These are phyloP conservation scores for Picochlorum sp. DNA, from an alignment of 139 green algal species.

Conservation along the genomic window DNA sequence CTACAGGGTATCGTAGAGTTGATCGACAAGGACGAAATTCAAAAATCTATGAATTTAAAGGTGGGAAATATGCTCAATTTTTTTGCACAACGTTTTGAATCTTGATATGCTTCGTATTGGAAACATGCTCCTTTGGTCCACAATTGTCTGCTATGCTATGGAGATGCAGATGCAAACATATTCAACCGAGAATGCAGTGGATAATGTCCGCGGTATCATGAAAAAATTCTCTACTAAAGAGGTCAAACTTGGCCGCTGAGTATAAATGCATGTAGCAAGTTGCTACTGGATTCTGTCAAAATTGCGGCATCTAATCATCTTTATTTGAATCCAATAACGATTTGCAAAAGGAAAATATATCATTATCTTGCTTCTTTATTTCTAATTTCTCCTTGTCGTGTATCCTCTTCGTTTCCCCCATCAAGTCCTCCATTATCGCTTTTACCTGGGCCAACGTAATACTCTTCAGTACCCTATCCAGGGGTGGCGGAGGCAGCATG, in stretches of 20 bases:
- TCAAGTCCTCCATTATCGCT: slow-evolving; percentile 33
- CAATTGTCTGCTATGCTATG: neutral
- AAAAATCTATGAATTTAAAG: slow-evolving; percentile 15
- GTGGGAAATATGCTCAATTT: neutral
- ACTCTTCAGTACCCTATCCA: slow-evolving; percentile 33
- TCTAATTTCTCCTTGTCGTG: slow-evolving; percentile 3
- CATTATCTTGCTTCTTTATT: neutral
- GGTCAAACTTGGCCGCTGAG: neutral
- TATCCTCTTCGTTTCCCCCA: slow-evolving; percentile 22
- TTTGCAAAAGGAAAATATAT: neutral
- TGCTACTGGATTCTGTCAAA: neutral
- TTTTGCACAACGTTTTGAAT: too few relatives aligned
- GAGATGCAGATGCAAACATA: neutral
- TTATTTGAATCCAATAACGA: too few relatives aligned
- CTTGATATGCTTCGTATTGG: neutral
- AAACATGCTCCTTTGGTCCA: neutral
- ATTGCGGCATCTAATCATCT: too few relatives aligned
- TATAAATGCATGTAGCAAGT: neutral
- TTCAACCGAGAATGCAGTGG: too few relatives aligned
- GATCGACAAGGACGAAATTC: slow-evolving; percentile 10
- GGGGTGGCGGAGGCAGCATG: slow-evolving; percentile 20
- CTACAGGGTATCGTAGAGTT: slow-evolving; percentile 11
- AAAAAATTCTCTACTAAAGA: slow-evolving; percentile 3
- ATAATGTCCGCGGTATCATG: neutral
- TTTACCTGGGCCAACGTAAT: slow-evolving; percentile 31